Base-by-base conservation (phyloP, 768 basidiomycete species). In the Cystobasidium tubakii region DNA sequence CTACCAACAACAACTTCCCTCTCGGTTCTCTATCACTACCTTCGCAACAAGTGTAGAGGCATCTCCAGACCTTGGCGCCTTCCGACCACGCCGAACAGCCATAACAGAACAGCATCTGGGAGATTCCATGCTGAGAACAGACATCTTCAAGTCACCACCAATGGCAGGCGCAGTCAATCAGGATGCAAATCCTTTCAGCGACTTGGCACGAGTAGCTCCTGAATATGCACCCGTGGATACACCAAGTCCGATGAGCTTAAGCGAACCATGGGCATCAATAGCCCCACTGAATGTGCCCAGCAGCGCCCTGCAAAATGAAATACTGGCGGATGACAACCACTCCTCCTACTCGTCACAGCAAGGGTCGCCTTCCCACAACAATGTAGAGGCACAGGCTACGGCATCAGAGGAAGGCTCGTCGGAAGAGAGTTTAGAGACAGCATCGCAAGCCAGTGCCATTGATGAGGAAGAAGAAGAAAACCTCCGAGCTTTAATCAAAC, bases 11-110 rank as follows among this genome's bases (percentile, higher is more conserved):
- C 66, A 43, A 21, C 39, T 67, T 15, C 42, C 66, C 31, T 67
- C 66, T 4, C 6, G 66, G 21, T 67, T 67, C 50, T 67, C 66
- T 3, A 50, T 67, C 31, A 67, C 66, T 19, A 67, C 66, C 23
- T 36, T 67, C 19, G 66, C n/a, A 23, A 43, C 66, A 9, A 67
- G 44, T 29, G 57, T 27, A 6, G 29, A 60, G 21, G 29, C 57
- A 29, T 29, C 29, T 31, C 57, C 57, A 6, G 57, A 60, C 29
- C 33, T 60, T 27, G 57, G 57, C 27, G 33, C 25, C 6, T 60
- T 29, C 33, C 17, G 57, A 60, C 57, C 57, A 2, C 57, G 57
- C 21, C 57, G 57, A 29, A 60, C 57, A 2, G 57, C 57, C 33
- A 60, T 60, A 4, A 60, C 57, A 3, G 57, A 34, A 60, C 57